Percentiles rank a stretch among this genome's conserved stretches.
phyloP scores from a whole-genome alignment of 2,329 filamentous ascomycete genomes.

The Botrytis deweyae region DNA sequence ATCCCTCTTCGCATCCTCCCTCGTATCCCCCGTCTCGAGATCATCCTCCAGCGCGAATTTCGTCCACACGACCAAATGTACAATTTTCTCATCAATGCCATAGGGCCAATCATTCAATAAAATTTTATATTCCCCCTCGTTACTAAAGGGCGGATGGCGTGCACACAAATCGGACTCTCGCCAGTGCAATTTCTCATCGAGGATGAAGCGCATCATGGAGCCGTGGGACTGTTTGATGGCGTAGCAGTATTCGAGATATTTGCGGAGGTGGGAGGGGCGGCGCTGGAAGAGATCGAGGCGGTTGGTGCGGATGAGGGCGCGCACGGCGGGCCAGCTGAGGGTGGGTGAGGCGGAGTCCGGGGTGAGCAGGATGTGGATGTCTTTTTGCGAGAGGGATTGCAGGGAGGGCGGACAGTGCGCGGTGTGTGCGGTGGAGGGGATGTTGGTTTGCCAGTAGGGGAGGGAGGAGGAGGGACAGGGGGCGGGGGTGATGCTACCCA shows the following conservation, averaged over 20 bases:
- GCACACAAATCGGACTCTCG: constrained; percentile 40
- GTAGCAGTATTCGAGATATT: constrained; percentile 70
- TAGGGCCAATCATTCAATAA: constrained; percentile 95
- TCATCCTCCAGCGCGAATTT: constrained; percentile 81
- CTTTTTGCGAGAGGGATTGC: constrained; percentile 61
- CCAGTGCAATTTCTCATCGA: constrained; percentile 72
- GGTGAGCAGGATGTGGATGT: constrained; percentile 66
- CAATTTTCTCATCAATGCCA: constrained; percentile 72
- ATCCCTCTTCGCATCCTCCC: constrained; percentile 56
- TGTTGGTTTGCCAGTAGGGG: constrained; percentile 83
- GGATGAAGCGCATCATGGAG: constrained; percentile 74
- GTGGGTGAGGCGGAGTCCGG: constrained; percentile 61
- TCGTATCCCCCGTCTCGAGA: constrained; percentile 57
- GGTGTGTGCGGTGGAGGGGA: constrained; percentile 62
- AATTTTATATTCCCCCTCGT: constrained; percentile 62
- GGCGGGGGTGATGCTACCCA: constrained; percentile 29
- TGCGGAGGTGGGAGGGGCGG: constrained; percentile 72
- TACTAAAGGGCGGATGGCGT: constrained; percentile 37
- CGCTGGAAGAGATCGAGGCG: constrained; percentile 75
- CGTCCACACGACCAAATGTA: constrained; percentile 89
- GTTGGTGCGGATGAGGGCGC: constrained; percentile 58
- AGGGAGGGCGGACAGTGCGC: constrained; percentile 72
- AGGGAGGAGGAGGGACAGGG: constrained; percentile 5
- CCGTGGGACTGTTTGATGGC: constrained; percentile 66
- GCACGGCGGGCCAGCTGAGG: neutral